Conservation (phyloP, 1,284 basidiomycete species). For the Rhodotorula sp. region DNA sequence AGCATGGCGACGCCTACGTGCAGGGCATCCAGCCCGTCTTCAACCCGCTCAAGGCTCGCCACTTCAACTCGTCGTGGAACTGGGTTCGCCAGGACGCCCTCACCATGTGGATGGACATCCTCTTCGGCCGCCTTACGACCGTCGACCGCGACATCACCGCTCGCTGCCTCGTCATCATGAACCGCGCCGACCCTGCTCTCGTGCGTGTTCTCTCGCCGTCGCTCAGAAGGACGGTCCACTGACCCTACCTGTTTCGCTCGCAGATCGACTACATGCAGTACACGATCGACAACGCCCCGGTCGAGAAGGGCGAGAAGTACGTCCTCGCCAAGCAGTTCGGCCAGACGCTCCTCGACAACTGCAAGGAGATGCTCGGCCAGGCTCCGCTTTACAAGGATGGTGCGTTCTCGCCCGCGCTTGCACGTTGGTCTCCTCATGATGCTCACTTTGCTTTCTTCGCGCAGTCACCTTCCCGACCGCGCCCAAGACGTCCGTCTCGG, state of each 20-base stretch:
- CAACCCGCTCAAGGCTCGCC: slow-evolving; percentile 91
- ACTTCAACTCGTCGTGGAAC: slow-evolving; percentile 98
- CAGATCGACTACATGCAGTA: slow-evolving; percentile 83
- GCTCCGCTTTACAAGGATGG: slow-evolving; percentile 85
- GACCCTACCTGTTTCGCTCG: background rate
- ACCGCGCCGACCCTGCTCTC: slow-evolving; percentile 88
- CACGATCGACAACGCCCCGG: slow-evolving; percentile 77
- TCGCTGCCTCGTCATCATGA: slow-evolving; percentile 95
- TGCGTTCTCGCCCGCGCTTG: background rate
- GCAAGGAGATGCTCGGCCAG: slow-evolving; percentile 75
- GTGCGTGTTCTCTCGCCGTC: slow-evolving; percentile 50
- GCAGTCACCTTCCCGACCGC: slow-evolving; percentile 94
- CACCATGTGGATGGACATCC: slow-evolving; percentile 95
- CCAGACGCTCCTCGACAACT: slow-evolving; percentile 93
- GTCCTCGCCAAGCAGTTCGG: slow-evolving; percentile 94
- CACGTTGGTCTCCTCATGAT: background rate
- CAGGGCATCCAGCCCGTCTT: slow-evolving; percentile 94
- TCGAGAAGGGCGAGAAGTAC: slow-evolving; percentile 81
- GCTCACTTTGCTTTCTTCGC: slow-evolving; percentile 49
- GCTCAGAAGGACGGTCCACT: background rate
- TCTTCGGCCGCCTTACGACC: slow-evolving; percentile 87
- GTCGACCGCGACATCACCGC: slow-evolving; percentile 87
- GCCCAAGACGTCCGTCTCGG: slow-evolving; percentile 88
- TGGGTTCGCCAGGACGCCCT: slow-evolving; percentile 91
- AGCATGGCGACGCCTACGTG: slow-evolving; percentile 89